phyloP scores from a whole-genome alignment of 257 asterid species.

The Salvia miltiorrhiza region DNA sequence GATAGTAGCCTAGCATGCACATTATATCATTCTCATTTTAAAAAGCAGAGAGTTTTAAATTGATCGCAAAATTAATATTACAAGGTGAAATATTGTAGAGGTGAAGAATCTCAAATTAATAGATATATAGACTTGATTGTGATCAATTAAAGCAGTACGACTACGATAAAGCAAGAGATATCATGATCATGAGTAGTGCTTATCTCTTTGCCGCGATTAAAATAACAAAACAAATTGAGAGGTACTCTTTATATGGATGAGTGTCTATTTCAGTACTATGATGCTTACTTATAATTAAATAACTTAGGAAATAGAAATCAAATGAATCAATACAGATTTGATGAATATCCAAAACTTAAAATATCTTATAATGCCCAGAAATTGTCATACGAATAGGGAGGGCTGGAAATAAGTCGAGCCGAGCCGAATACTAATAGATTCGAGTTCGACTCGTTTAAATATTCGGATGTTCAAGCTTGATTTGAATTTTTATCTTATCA shows the following conservation, averaged over 20 bases:
- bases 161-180: background rate
- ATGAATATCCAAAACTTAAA: too few relatives aligned
- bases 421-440: too few relatives aligned
- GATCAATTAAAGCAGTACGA: conserved; percentile 6
- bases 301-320: background rate
- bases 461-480: too few relatives aligned
- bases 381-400: too few relatives aligned
- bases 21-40: background rate
- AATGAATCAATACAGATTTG: too few relatives aligned
- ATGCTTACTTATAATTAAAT: background rate
- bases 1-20: background rate
- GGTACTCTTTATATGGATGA: background rate
- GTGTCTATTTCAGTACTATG: background rate
- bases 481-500: too few relatives aligned
- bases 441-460: too few relatives aligned
- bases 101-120: background rate
- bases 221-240: background rate
- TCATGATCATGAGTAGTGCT: background rate
- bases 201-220: background rate
- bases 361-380: too few relatives aligned
- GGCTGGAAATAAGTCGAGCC: too few relatives aligned
- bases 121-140: background rate
- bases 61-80: background rate
- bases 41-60: background rate
- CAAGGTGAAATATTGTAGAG: background rate